Percentiles rank a stretch among this genome's conserved stretches.
These are phyloP conservation scores for Aspergillus fischeri DNA, from an alignment of 2,329 filamentous ascomycete genomes.

Conservation along the genomic window DNA sequence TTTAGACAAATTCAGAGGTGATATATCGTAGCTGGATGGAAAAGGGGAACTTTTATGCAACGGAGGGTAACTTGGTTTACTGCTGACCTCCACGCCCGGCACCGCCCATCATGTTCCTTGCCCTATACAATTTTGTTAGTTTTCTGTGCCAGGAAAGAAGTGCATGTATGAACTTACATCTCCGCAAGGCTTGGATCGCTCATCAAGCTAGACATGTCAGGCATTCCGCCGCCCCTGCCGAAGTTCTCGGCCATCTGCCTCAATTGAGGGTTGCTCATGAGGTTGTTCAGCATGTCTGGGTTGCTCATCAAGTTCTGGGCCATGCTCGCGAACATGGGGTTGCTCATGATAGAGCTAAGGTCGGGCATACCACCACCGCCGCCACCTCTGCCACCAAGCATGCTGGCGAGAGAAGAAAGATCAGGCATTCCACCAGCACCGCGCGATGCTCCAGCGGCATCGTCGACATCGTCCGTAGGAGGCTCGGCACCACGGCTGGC, in stretches of 20 bases:
- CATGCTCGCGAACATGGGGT: conserved; percentile 98
- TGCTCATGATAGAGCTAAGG: conserved; percentile 82
- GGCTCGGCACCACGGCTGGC: conserved; percentile 56
- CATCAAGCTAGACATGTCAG: conserved; percentile 82
- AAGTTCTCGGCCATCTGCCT: conserved; percentile 83
- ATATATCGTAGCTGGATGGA: conserved; percentile 1
- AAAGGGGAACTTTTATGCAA: neutral
- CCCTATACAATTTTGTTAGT: conserved; percentile 42
- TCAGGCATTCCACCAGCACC: conserved; percentile 63
- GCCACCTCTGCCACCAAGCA: conserved; percentile 63
- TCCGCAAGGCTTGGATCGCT: conserved; percentile 86
- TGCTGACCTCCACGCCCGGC: conserved; percentile 37
- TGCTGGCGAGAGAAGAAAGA: conserved; percentile 64
- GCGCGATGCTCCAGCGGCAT: conserved; percentile 43
- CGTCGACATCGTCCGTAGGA: conserved; percentile 50
- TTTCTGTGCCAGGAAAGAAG: neutral
- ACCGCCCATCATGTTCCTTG: conserved; percentile 65
- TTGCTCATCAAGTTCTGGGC: conserved; percentile 97
- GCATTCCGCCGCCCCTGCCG: conserved; percentile 73
- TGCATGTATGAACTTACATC: conserved; percentile 63
- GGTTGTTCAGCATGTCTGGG: conserved; percentile 81
- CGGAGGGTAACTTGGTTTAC: conserved; percentile 8
- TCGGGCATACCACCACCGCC: conserved; percentile 75
- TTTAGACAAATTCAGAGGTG: neutral
- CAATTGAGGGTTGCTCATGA: conserved; percentile 91